A percentile compares a stretch with the other conserved stretches of the same genome.
These are phyloP conservation scores for Capsicum rhomboideum DNA, from an alignment of 257 asterid genomes.

Conservation along the genomic window DNA sequence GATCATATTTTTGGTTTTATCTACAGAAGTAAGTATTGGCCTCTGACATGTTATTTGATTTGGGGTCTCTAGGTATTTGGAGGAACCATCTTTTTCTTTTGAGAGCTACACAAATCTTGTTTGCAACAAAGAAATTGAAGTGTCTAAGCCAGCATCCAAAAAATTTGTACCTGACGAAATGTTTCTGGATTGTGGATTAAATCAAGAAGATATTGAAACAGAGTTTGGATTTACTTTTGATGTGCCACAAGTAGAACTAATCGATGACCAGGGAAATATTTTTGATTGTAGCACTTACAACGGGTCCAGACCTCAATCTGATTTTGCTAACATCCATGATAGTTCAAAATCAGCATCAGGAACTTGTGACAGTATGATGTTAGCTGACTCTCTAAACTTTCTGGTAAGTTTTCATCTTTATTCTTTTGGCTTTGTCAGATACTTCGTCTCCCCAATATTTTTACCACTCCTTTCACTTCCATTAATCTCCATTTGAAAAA, in stretches of 20 bases:
- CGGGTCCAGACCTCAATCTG: background rate
- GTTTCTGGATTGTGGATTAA: conserved; percentile 1
- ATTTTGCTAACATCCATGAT: background rate
- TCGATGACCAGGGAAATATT: background rate
- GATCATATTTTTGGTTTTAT: background rate
- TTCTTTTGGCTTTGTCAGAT: background rate
- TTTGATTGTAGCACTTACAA: background rate
- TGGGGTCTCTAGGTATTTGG: conserved; percentile 1
- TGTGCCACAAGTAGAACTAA: background rate
- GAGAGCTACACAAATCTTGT: conserved; percentile 6
- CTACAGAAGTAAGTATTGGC: background rate
- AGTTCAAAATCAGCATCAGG: background rate
- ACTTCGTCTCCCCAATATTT: background rate
- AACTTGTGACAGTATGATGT: background rate
- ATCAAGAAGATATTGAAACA: background rate
- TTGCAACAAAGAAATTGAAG: background rate
- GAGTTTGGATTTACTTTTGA: background rate
- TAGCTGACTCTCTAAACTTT: background rate
- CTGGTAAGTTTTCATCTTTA: background rate
- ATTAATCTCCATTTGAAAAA: background rate
- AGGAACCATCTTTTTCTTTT: background rate
- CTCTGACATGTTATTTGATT: background rate
- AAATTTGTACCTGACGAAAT: background rate
- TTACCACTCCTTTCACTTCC: background rate
- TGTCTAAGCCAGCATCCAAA: background rate